phyloP scores from a whole-genome alignment of 2,329 filamentous ascomycete species.

The Penicillium brasilianum region DNA sequence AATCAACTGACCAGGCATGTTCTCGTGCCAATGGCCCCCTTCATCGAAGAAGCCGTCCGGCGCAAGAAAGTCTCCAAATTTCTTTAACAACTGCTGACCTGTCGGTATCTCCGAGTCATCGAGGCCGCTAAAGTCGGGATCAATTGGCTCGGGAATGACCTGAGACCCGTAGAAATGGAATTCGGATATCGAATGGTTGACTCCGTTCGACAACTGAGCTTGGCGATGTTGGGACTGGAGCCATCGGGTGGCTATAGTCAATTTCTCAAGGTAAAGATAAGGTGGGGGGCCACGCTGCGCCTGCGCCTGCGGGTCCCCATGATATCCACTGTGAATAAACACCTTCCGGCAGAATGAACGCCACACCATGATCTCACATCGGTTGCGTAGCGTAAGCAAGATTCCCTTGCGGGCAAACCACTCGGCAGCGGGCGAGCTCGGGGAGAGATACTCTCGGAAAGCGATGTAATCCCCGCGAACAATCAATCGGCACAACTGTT shows the following conservation, averaged over 20 bases:
- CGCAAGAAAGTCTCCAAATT: conserved; percentile 44
- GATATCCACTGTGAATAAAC: conserved; percentile 78
- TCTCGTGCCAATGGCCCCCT: conserved; percentile 36
- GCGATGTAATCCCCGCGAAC: conserved; percentile 72
- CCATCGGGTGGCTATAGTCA: conserved; percentile 67
- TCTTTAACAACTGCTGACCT: conserved; percentile 25
- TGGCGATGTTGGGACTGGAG: conserved; percentile 57
- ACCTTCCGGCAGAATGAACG: conserved; percentile 77
- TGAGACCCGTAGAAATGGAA: conserved; percentile 34
- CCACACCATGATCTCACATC: conserved; percentile 83
- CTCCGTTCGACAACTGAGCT: conserved; percentile 12
- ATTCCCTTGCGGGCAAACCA: conserved; percentile 81
- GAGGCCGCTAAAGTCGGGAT: conserved; percentile 41
- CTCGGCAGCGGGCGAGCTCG: conserved; percentile 58
- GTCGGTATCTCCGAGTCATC: conserved; percentile 17
- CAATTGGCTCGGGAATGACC: conserved; percentile 36
- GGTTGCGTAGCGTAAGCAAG: conserved; percentile 74
- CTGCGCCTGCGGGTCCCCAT: conserved; percentile 55
- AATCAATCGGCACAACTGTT: conserved; percentile 74
- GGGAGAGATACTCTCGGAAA: conserved; percentile 72
- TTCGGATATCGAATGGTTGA: conserved; percentile 16
- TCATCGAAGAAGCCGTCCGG: conserved; percentile 43
- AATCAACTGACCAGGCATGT: conserved; percentile 30
- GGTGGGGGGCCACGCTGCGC: conserved; percentile 64
- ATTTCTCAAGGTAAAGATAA: conserved; percentile 72